Conservation (phyloP, 306 rosid genomes). For the Malus domestica region ASM211411v1 NC_041800.1:31215233-31215732, state of each 20-base stretch:
- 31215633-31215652: constrained; percentile 48
- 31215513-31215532: background rate
- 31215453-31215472: constrained; percentile 78
- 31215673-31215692: background rate
- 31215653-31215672: constrained; percentile 18
- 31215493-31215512: background rate
- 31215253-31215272: constrained; percentile 14
- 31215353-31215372: background rate
- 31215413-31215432: constrained; percentile 83
- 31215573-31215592: constrained; percentile 66
- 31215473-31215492: constrained; percentile 80
- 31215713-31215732: constrained; percentile 25
- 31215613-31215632: constrained; percentile 79
- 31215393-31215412: background rate
- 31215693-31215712: background rate
- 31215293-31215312: constrained; percentile 49
- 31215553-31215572: constrained; percentile 4
- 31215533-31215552: background rate
- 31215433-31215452: constrained; percentile 78
- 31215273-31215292: constrained; percentile 50
- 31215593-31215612: constrained; percentile 51
- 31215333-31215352: background rate
- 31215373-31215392: constrained; percentile 4
- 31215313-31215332: constrained; percentile 73
- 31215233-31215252: background rate